Base-by-base conservation (phyloP, 2,329 filamentous ascomycete species). In the Aquanectria penicillioides region DNA sequence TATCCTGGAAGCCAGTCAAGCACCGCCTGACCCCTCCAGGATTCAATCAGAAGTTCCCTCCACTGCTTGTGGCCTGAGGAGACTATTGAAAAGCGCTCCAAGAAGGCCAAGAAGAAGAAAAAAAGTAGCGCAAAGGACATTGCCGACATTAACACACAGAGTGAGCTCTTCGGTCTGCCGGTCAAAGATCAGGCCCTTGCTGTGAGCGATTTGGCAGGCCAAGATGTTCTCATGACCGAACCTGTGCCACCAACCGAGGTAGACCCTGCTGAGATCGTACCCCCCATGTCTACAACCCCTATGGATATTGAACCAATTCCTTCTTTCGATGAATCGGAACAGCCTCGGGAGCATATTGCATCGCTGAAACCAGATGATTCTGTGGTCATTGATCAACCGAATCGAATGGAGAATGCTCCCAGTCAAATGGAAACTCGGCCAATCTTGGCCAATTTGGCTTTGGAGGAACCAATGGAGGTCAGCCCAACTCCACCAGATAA, bases 31-130 rank as follows among this genome's bases (percentile, higher is more conserved):
- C 22, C 34, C 20, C 25, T 25, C 37, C 3, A n/a, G 29, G 22
- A 40, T 25, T 5, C 37, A 26, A 29, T 26, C 37, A 12, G 37
- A 44, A 46, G 20, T 26, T 25, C 26, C 12, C 23, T 37, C 43
- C 26, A 20, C 7, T 20, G 56, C 38, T 38, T 8, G 22, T 33
- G 34, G 29, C 18, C 28, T 15, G 54, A 61, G 38, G 23, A n/a
- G 23, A 31, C 54, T 15, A 10, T 11, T n/a, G 46, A 13, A 28
- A 60, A 56, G 23, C 41, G 37, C 29, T 57, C 61, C 20, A 71
- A 68, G 51, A 75, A 72, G 36, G 68, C 65, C 47, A 74, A 74
- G 57, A 75, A 73, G 51, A 70, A 72, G 56, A 73, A 69, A 53
- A 74, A 72, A 54, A 74, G 72, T 62, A 74, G 68, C 57, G n/a